Evolutionary conservation across 2,329 filamentous ascomycete species (phyloP).

Genomic region (Bipolaris zeicola): DNA sequence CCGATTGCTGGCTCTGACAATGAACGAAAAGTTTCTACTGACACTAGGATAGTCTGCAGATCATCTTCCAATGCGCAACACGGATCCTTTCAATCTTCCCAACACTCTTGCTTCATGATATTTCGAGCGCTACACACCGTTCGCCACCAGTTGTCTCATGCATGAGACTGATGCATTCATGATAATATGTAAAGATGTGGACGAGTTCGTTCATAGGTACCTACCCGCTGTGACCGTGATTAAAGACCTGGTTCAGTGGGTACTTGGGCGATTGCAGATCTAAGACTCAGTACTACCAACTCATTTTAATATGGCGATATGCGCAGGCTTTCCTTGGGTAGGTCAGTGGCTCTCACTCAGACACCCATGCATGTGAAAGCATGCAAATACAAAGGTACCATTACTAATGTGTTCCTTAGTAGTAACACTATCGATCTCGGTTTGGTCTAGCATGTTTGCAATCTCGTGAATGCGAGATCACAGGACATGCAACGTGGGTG

Average conservation of each 20-base stretch:
- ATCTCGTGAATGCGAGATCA: background rate
- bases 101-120: conserved; percentile 2
- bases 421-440: background rate
- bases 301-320: background rate
- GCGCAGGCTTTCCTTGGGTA: background rate
- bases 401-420: background rate
- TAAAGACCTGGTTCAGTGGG: conserved; percentile 2
- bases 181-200: conserved; percentile 11
- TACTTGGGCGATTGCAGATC: background rate
- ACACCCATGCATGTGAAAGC: background rate
- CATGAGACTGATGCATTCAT: conserved; percentile 8
- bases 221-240: background rate
- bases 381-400: background rate
- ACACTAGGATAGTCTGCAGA: conserved; percentile 1
- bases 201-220: conserved; percentile 8
- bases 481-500: background rate
- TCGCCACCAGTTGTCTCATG: conserved; percentile 9
- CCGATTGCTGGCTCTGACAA: background rate
- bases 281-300: background rate
- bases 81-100: background rate
- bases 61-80: conserved; percentile 7
- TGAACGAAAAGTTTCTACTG: background rate
- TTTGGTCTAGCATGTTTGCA: background rate
- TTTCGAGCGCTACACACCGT: conserved; percentile 1
- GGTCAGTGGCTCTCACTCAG: background rate